Conservation (phyloP, 345 rosid genomes). For the Nephelium lappaceum region DNA sequence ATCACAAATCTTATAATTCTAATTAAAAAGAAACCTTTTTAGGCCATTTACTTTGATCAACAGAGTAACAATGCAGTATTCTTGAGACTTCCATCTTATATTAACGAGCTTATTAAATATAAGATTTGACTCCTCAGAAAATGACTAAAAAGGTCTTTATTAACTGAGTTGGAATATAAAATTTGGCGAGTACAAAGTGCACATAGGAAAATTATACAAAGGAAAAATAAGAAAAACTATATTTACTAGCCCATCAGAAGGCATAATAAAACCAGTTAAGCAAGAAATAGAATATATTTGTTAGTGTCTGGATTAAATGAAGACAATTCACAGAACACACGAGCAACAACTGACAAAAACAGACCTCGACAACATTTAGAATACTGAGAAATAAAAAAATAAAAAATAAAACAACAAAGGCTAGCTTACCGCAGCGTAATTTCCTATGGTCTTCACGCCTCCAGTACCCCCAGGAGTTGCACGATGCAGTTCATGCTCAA, state of each 20-base stretch:
- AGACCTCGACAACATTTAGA: neutral
- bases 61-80: neutral
- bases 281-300: neutral
- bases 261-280: neutral
- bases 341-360: neutral
- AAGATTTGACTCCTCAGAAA: neutral
- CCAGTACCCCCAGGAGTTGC: slow-evolving; percentile 99
- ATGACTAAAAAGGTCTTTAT: neutral
- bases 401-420: neutral
- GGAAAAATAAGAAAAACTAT: neutral
- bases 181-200: neutral
- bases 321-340: neutral
- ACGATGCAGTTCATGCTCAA: slow-evolving; percentile 74
- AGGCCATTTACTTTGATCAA: neutral
- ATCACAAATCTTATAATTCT: neutral
- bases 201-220: neutral
- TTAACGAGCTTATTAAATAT: neutral
- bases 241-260: neutral
- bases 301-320: neutral
- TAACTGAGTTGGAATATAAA: neutral
- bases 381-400: neutral
- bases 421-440: slow-evolving; percentile 80
- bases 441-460: slow-evolving; percentile 92
- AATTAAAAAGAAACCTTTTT: neutral
- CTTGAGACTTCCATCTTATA: neutral